A percentile compares a stretch with the other conserved stretches of the same genome.
phyloP scores from a whole-genome alignment of 805 yeast genomes.

The Ogataea ramenticola region DNA sequence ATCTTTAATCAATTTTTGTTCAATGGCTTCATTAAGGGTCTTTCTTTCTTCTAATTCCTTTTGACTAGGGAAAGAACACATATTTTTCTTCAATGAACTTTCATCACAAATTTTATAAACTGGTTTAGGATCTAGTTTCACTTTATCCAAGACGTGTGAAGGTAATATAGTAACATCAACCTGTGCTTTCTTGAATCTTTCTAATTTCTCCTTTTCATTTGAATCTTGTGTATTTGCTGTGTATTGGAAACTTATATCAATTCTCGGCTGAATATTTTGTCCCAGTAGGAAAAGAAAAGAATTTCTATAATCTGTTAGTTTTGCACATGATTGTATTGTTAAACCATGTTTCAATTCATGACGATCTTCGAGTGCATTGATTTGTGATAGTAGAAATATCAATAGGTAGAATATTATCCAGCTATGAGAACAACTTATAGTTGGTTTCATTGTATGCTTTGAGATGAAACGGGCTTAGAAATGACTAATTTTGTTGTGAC shows the following conservation, averaged over 20 bases:
- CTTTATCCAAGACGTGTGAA: slow-evolving; percentile 16
- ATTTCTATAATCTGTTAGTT: slow-evolving; percentile 17
- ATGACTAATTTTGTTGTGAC: too few relatives aligned
- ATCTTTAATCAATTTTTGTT: slow-evolving; percentile 5
- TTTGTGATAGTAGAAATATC: neutral
- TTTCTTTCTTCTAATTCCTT: slow-evolving; percentile 6
- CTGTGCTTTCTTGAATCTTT: neutral
- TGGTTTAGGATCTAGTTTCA: slow-evolving; percentile 17
- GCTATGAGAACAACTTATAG: too few relatives aligned
- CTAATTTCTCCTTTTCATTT: neutral
- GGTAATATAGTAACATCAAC: slow-evolving; percentile 18
- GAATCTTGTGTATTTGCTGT: neutral
- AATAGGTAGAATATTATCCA: too few relatives aligned
- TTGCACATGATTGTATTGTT: slow-evolving; percentile 24
- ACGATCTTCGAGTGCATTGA: slow-evolving; percentile 15
- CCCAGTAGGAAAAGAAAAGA: slow-evolving; percentile 8
- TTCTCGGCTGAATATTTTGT: slow-evolving; percentile 11
- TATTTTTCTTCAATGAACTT: slow-evolving; percentile 11
- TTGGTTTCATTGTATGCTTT: too few relatives aligned
- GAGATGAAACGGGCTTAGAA: too few relatives aligned
- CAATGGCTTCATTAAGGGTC: slow-evolving; percentile 14
- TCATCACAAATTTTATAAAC: slow-evolving; percentile 25
- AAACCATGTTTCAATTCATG: slow-evolving; percentile 13
- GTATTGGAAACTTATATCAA: slow-evolving; percentile 13
- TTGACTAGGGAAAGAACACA: slow-evolving; percentile 15